Evolutionary conservation across 331 rosid species (phyloP).

Genomic region (Malus hybrid): DNA sequence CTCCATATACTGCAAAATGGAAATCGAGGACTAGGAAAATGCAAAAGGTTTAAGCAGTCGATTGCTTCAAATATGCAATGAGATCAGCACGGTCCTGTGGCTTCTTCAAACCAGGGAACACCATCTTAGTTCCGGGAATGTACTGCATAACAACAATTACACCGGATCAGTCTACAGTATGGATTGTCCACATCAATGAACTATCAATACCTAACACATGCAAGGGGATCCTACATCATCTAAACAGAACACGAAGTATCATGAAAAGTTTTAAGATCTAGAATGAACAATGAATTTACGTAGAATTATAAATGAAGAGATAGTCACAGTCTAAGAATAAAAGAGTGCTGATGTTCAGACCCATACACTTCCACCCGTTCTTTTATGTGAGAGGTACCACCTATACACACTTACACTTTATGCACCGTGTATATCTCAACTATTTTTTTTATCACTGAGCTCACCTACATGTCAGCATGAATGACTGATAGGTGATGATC

Average conservation of each 20-base stretch:
- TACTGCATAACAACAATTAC: slow-evolving; percentile 43
- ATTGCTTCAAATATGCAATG: slow-evolving; percentile 63
- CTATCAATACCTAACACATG: neutral
- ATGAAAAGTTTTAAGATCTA: too few relatives aligned
- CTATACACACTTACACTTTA: too few relatives aligned
- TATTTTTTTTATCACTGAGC: too few relatives aligned
- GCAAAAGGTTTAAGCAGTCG: slow-evolving; percentile 39
- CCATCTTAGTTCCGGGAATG: slow-evolving; percentile 96
- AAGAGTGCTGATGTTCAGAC: too few relatives aligned
- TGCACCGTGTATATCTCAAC: neutral
- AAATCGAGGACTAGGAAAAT: neutral
- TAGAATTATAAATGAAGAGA: neutral
- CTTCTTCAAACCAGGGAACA: slow-evolving; percentile 83
- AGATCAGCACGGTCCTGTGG: slow-evolving; percentile 90
- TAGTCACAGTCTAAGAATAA: neutral
- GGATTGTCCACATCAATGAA: neutral
- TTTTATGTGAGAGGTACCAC: too few relatives aligned
- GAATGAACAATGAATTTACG: neutral
- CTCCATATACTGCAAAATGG: slow-evolving; percentile 36
- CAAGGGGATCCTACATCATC: neutral
- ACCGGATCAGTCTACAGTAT: too few relatives aligned
- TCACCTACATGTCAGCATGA: too few relatives aligned
- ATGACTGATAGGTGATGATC: too few relatives aligned
- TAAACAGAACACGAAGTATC: neutral
- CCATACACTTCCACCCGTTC: too few relatives aligned